Percentiles rank a stretch among this genome's conserved stretches.
phyloP scores from a whole-genome alignment of 306 rosid genomes.

The Prunus campanulata region DNA sequence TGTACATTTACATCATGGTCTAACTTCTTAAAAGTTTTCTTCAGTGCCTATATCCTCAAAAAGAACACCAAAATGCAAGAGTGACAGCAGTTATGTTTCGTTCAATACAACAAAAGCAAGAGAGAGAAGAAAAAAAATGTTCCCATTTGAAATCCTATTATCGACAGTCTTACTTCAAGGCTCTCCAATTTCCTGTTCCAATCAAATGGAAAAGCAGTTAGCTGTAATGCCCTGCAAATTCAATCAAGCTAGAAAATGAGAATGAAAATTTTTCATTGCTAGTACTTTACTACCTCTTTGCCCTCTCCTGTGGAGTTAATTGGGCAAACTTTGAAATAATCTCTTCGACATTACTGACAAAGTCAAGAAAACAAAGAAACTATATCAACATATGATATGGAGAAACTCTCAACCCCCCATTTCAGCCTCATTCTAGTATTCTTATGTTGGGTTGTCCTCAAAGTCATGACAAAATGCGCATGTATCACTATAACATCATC shows the following conservation, averaged over 20 bases:
- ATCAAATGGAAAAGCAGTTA: slow-evolving; percentile 29
- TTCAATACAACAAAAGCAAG: slow-evolving; percentile 6
- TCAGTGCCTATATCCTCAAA: slow-evolving; percentile 58
- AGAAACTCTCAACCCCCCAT: no score
- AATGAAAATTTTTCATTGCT: slow-evolving; percentile 29
- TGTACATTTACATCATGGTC: slow-evolving; percentile 54
- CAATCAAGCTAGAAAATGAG: slow-evolving; percentile 19
- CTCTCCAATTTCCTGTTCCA: slow-evolving; percentile 76
- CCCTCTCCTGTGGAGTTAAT: slow-evolving; percentile 77
- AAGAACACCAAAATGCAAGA: slow-evolving; percentile 20
- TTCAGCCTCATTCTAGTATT: not conserved
- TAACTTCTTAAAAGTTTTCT: slow-evolving; percentile 81
- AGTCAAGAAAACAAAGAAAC: not conserved
- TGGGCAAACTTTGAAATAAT: slow-evolving; percentile 58
- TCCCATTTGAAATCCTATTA: slow-evolving; percentile 10
- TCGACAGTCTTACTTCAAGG: slow-evolving; percentile 61
- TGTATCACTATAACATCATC: not conserved
- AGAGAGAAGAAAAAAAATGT: slow-evolving; percentile 30
- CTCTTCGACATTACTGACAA: not conserved
- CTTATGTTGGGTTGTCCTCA: not conserved
- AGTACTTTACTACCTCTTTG: slow-evolving; percentile 53
- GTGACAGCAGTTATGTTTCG: not conserved
- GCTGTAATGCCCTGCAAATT: slow-evolving; percentile 17
- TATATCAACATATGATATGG: not conserved
- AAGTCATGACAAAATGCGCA: not conserved